Evolutionary conservation across 2,329 filamentous ascomycete species (phyloP), one percentile per base, ranked within the genome.

Genomic region (Aspergillus viridinutans): DNA sequence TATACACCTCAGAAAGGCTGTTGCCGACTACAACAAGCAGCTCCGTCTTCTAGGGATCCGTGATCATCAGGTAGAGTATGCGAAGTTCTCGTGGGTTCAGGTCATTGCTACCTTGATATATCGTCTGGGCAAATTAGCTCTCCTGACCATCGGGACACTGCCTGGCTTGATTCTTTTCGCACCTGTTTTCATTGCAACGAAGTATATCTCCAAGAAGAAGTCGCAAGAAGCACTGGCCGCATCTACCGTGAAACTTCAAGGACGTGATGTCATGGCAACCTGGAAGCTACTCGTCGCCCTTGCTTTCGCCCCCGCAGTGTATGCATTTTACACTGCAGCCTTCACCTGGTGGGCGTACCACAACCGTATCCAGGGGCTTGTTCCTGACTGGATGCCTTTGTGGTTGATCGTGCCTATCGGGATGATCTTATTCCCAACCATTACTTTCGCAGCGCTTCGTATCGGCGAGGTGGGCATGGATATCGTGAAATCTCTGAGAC

Each of bases 391-490:
- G 80, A 83, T 96, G 32, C 90, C 92, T 1, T 82, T 92, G 56
- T 96, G 88, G 85, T 72, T 85, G 23, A 83, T 95, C 10, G 86
- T 92, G 61, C 72, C 90, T 9, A 83, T 85, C 42, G 89, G 92
- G 51, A 87, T 90, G 78, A 81, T 90, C 50, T 78, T 95, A 63
- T 96, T 96, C 80, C 89, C 92, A 5, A 83, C 86, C 25, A 89
- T 97, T 66, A 97, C 92, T 0, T 97, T 96, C 73, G 92, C 92
- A 4, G 91, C 94, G 6, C 85, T 99, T 53, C 88, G 94, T 10
- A 96, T 97, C 64, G 94, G 94, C 49, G 94, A 99, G 76, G 88
- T 96, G n/a, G 94, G 93, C 53, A 97, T 99, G 92, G 94, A 99
- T 70, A 97, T 99, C 55, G 80, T 94, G 78, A 99, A 97, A 76